A percentile compares a stretch with the other conserved stretches of the same genome.
phyloP scores from a whole-genome alignment of 345 rosid genomes.

The Acer saccharum region DNA sequence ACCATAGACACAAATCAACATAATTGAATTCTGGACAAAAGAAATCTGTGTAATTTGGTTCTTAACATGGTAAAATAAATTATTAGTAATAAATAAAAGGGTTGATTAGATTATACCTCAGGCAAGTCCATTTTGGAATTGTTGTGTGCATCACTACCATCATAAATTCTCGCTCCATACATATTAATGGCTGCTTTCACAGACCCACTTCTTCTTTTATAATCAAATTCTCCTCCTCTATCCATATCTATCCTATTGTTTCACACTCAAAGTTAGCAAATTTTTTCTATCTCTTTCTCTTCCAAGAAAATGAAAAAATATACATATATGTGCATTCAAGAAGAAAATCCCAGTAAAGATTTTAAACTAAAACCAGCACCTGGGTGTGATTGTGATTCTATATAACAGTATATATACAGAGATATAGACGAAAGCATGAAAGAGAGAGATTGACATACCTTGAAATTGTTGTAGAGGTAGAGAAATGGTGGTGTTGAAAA shows the following conservation, averaged over 20 bases:
- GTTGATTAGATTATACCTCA: conserved; percentile 42
- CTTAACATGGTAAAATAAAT: too few species aligned
- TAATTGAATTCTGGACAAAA: too few species aligned
- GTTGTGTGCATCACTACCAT: conserved; percentile 33
- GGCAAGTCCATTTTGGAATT: conserved; percentile 42
- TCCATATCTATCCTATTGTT: conserved; percentile 42
- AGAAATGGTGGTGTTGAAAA: conserved; percentile 1
- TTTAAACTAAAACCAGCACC: background rate
- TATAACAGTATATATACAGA: background rate
- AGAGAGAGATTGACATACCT: conserved; percentile 15
- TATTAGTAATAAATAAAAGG: background rate
- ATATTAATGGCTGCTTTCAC: conserved; percentile 59
- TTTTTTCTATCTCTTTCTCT: background rate
- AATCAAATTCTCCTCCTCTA: conserved; percentile 35
- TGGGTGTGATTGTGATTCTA: background rate
- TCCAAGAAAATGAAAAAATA: too few species aligned
- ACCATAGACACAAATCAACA: background rate
- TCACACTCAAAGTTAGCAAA: conserved; percentile 5
- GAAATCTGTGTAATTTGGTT: too few species aligned
- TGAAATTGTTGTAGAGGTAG: background rate
- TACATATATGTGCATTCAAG: too few species aligned
- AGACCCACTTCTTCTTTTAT: conserved; percentile 52
- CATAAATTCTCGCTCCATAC: conserved; percentile 51
- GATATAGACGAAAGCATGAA: background rate
- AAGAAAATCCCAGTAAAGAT: background rate